Base-by-base conservation (phyloP, 495 filamentous ascomycete genomes). In the Patellaria atrata region DNA sequence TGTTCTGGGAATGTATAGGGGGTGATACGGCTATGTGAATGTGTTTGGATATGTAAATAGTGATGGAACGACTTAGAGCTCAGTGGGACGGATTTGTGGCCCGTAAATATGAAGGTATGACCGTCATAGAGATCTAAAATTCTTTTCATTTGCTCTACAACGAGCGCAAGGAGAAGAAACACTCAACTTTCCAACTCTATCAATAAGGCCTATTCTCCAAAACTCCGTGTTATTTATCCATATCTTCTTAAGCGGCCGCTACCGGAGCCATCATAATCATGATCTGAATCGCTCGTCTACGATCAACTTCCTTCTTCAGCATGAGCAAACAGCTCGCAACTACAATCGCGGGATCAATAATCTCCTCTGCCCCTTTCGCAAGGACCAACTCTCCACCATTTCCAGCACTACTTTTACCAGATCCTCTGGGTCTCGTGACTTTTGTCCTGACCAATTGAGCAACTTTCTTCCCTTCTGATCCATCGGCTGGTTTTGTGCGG, bases 271-370 rank as follows among this genome's bases (percentile, higher is more conserved):
- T 49, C 21, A 70, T 63, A 11, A 58, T 43, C 22, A 52, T 57
- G 23, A 59, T 50, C 48, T 70, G 62, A 23, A 62, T 45, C 46
- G 55, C 41, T 28, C 68, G 53, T 31, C 64, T 45, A 14, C 70
- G 50, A 49, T 75, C 70, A 37, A 71, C 53, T 56, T 75, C 69
- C 37, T 59, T 61, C 64, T 73, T 71, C 39, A 73, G 37, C 68
- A 73, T 71, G 4, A 64, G 45, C 36, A 73, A 28, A 31, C 60
- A 67, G 2, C 64, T 71, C 20, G 59, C 58, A 5, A 72, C 61
- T 6, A 70, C 57, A n/a, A 70, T 29, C 7, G 53, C 53, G 44
- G 62, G 52, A 5, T 53, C 52, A 37, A 67, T 38, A 31, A 59
- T 44, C 25, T 41, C 31, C n/a, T 47, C 35, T 23, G 27, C 45